Evolutionary conservation across 345 rosid genomes (phyloP).

Genomic region (Eucalyptus grandis): DNA sequence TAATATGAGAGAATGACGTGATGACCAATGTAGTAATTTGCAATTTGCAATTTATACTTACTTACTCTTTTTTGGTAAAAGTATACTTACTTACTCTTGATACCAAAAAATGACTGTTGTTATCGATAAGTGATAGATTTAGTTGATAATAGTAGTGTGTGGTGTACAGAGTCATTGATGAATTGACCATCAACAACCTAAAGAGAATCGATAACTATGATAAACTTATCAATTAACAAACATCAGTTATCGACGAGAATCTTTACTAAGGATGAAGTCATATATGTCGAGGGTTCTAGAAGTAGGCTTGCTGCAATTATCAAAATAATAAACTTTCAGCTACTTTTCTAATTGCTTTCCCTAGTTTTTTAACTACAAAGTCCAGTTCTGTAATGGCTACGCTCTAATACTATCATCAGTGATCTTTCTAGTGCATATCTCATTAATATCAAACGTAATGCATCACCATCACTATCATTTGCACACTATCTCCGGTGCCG

Average conservation of each 20-base stretch:
- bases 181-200: fast-evolving
- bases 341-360: background rate
- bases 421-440: background rate
- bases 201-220: background rate
- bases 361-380: background rate
- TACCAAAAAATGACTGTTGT: background rate
- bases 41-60: background rate
- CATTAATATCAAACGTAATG: background rate
- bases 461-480: background rate
- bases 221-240: background rate
- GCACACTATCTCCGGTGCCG: background rate
- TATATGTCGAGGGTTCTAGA: background rate
- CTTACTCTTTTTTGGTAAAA: too few relatives aligned
- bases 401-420: background rate
- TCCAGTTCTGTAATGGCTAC: background rate
- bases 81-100: background rate
- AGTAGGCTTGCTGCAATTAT: background rate
- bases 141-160: background rate
- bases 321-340: background rate
- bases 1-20: background rate
- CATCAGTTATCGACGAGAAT: background rate
- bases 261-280: background rate
- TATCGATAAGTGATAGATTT: background rate
- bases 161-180: background rate
- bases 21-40: background rate